These are phyloP conservation scores for Kuraishia molischiana DNA, from an alignment of 805 yeast species.

Conservation along the genomic window DNA sequence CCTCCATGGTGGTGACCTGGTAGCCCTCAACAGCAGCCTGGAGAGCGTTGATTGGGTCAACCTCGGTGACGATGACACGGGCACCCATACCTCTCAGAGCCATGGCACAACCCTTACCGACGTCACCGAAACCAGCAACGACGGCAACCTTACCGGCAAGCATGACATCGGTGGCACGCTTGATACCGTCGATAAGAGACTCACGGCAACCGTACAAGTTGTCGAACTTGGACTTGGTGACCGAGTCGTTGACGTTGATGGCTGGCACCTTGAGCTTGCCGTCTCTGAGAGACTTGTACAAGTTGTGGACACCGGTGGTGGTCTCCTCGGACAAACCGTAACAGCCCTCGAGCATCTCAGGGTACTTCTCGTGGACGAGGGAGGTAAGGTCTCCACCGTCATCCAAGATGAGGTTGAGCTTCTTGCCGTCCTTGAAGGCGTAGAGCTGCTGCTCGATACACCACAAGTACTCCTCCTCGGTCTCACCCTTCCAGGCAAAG, in stretches of 20 bases:
- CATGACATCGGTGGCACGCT: conserved; percentile 98
- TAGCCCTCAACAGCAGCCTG: conserved; percentile 99
- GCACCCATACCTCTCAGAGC: conserved; percentile 99
- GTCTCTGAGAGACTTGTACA: conserved; percentile 91
- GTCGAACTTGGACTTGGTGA: conserved; percentile 98
- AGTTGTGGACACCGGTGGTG: conserved; percentile 99
- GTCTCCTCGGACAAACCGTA: conserved; percentile 98
- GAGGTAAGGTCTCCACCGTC: conserved; percentile 99
- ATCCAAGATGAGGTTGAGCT: conserved; percentile 93
- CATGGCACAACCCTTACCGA: conserved; percentile 99
- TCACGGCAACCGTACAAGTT: conserved; percentile 99
- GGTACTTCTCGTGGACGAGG: conserved; percentile 94
- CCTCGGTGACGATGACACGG: conserved; percentile 92
- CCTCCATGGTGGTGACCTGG: conserved; percentile 93
- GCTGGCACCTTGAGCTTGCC: conserved; percentile 94
- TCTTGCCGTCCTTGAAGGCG: conserved; percentile 92
- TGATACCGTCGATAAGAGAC: conserved; percentile 96
- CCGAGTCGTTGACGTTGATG: conserved; percentile 97
- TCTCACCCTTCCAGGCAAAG: conserved; percentile 99
- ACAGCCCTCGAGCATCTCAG: conserved; percentile 93
- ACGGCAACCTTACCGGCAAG: conserved; percentile 98
- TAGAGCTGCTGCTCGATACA: conserved; percentile 98
- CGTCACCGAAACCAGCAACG: conserved; percentile 99
- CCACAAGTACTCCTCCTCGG: conserved; percentile 99
- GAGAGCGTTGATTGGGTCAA: conserved; percentile 97